Conservation (phyloP, 805 yeast genomes). For the Sungouiozyma ichnusensis region DNA sequence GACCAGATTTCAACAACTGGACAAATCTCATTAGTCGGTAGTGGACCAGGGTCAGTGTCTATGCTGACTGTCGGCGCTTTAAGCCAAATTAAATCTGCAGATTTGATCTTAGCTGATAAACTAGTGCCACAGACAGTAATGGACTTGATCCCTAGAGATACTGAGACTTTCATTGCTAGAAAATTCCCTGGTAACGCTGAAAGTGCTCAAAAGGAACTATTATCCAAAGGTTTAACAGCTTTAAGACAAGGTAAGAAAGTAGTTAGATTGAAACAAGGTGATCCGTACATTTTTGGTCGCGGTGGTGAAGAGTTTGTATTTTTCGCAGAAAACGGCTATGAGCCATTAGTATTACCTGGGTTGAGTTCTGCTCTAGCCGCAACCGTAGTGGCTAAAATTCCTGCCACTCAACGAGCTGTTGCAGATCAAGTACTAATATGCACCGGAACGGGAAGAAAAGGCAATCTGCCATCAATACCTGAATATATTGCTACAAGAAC, state of each 20-base stretch:
- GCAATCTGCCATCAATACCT: constrained; percentile 70
- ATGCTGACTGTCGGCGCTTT: constrained; percentile 79
- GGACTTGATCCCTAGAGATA: constrained; percentile 65
- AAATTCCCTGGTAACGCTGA: constrained; percentile 97
- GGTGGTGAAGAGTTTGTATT: constrained; percentile 86
- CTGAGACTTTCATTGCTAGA: constrained; percentile 75
- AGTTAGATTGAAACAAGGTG: constrained; percentile 90
- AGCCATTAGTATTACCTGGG: constrained; percentile 75
- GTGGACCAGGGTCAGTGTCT: constrained; percentile 87
- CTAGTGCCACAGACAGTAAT: constrained; percentile 83
- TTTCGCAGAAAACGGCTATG: constrained; percentile 57
- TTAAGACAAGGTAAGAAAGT: constrained; percentile 61
- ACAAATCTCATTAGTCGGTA: no score
- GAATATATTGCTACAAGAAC: constrained; percentile 65
- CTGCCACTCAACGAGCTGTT: constrained; percentile 85
- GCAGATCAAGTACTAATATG: constrained; percentile 89
- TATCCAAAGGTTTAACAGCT: constrained; percentile 59
- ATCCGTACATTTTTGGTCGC: constrained; percentile 91
- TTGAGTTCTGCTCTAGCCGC: constrained; percentile 84
- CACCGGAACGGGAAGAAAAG: constrained; percentile 90
- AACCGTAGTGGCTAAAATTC: constrained; percentile 69
- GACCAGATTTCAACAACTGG: no score
- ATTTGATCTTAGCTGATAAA: constrained; percentile 79
- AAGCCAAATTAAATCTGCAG: constrained; percentile 71
- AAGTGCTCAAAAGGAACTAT: constrained; percentile 76